Base-by-base conservation (phyloP, 768 basidiomycete genomes). In the Lactifluus hygrophoroides region DNA sequence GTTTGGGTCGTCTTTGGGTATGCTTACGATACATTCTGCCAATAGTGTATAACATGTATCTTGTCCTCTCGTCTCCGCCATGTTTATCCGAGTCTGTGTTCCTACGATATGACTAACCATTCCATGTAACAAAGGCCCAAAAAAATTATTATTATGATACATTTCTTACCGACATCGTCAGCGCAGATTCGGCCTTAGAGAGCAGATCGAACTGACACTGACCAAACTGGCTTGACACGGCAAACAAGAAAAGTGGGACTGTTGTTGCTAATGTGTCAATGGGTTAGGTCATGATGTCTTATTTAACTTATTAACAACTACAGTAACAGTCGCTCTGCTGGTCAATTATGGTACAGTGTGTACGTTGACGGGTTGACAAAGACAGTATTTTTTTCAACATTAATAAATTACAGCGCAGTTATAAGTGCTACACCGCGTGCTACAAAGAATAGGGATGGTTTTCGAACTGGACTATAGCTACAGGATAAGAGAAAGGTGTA, bases 1-100 rank as follows among this genome's bases (percentile, higher is more conserved):
- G 11, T 8, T 34, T 13, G 2, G 19, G 17, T 11, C 4, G 16
- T 38, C 49, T 46, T 8, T 34, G 25, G n/a, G 52, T 40, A 48
- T 48, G 57, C 57, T 40, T 45, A 7, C 27, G 17, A 11, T 28
- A 21, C 47, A 17, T 49, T 58, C 52, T 58, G 47, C n/a, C 21
- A 54, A 34, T 42, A 43, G 23, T 54, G 58, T 58, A 58, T 52
- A 19, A 17, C 5, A 25, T 34, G 3, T 28, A 19, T 28, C n/a
- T 28, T 38, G 16, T 48, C 14, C 13, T 27, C 7, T 30, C 35
- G 13, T 43, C 7, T 16, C 10, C 6, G 23, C 38, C 34, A 21
- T 52, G 19, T 46, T 9, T 23, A n/a, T n/a, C n/a, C n/a, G n/a
- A n/a, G 37, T n/a, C 14, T 59, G 52, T 59, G 42, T 8, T 25